These are phyloP conservation scores for Vitis rupestris DNA, from an alignment of 164 flowering plant genomes.

Conservation along the genomic window DNA sequence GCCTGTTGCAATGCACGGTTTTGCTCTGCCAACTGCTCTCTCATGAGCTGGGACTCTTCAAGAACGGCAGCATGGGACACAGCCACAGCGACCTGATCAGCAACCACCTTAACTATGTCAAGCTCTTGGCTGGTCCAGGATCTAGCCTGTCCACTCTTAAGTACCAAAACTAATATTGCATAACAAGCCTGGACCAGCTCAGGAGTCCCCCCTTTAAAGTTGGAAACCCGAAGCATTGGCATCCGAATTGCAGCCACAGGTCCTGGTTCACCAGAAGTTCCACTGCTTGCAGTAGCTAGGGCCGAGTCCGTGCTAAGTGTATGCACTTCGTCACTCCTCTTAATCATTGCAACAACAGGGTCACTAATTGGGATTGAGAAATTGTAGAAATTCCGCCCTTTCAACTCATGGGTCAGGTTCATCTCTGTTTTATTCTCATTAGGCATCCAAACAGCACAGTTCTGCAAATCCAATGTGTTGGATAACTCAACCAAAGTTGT, in stretches of 20 bases:
- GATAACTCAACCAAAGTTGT: slow-evolving; percentile 94
- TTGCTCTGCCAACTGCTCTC: slow-evolving; percentile 76
- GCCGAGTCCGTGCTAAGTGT: slow-evolving; percentile 57
- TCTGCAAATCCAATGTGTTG: slow-evolving; percentile 69
- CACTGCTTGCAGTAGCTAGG: slow-evolving; percentile 59
- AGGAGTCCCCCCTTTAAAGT: slow-evolving; percentile 94
- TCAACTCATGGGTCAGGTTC: slow-evolving; percentile 71
- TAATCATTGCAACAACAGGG: slow-evolving; percentile 62
- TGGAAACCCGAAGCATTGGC: slow-evolving; percentile 87
- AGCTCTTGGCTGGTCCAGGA: slow-evolving; percentile 73
- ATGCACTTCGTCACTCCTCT: slow-evolving; percentile 57
- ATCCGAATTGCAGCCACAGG: slow-evolving; percentile 88
- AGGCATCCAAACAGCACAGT: slow-evolving; percentile 98
- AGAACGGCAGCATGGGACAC: slow-evolving; percentile 93
- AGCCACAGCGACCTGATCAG: slow-evolving; percentile 98
- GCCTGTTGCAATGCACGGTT: slow-evolving; percentile 85
- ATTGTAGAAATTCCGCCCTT: slow-evolving; percentile 37
- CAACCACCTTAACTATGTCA: slow-evolving; percentile 90
- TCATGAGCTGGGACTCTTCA: slow-evolving; percentile 90
- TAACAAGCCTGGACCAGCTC: slow-evolving; percentile 68
- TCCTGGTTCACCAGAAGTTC: slow-evolving; percentile 49
- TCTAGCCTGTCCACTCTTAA: slow-evolving; percentile 53
- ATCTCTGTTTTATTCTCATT: slow-evolving; percentile 65
- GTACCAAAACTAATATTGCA: slow-evolving; percentile 83
- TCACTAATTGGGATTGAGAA: slow-evolving; percentile 46